Conservation (phyloP, 2,329 filamentous ascomycete species). For the Penicillium janthinellum region DNA sequence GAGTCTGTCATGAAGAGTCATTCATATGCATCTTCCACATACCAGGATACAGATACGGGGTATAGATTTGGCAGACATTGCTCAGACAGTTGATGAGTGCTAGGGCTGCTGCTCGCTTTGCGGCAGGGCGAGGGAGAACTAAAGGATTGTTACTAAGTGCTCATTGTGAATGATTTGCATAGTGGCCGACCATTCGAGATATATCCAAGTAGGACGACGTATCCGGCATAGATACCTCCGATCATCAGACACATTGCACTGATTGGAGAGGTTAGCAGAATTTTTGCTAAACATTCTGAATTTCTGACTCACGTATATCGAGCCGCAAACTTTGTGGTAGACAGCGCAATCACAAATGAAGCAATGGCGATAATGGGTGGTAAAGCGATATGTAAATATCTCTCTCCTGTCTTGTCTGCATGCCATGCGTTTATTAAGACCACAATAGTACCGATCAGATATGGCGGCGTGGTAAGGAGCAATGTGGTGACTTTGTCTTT, state of each 20-base stretch:
- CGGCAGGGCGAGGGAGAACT: constrained; percentile 18
- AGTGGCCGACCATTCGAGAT: constrained; percentile 14
- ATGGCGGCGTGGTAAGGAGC: constrained; percentile 17
- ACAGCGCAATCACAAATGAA: constrained; percentile 12
- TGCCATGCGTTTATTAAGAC: constrained; percentile 18
- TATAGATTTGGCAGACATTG: constrained; percentile 22
- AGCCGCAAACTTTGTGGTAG: constrained; percentile 12
- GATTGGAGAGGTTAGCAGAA: background rate
- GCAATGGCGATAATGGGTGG: constrained; percentile 14
- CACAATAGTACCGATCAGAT: constrained; percentile 15
- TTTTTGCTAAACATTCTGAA: background rate
- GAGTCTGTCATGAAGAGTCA: no score
- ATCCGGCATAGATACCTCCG: constrained; percentile 12
- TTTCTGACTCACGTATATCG: constrained; percentile 16
- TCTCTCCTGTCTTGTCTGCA: constrained; percentile 14
- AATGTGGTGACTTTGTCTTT: constrained; percentile 11
- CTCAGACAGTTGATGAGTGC: constrained; percentile 18
- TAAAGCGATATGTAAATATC: constrained; percentile 15
- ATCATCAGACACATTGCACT: constrained; percentile 21
- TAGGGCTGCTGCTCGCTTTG: constrained; percentile 17
- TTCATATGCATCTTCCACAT: background rate
- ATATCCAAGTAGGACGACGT: constrained; percentile 17
- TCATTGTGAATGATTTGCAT: background rate
- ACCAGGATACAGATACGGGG: constrained; percentile 21
- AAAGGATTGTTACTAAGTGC: background rate